phyloP scores from a whole-genome alignment of 2,329 filamentous ascomycete genomes.

The Amphichorda felina region DNA sequence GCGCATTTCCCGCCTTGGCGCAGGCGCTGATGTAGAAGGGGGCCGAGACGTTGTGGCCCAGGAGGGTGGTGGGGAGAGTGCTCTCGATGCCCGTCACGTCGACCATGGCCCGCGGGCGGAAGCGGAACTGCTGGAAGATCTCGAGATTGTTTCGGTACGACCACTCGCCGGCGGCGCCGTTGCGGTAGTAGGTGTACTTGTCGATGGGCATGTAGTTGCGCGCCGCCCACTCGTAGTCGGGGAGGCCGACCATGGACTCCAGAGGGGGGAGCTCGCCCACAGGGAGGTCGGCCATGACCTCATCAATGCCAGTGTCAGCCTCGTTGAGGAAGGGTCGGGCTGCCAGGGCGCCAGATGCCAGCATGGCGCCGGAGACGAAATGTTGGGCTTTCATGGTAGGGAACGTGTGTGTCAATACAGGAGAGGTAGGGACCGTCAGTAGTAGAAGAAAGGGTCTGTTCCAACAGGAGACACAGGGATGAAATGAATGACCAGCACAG shows the following conservation, averaged over 20 bases:
- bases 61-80: slow-evolving; percentile 31
- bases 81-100: slow-evolving; percentile 32
- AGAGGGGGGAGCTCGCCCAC: slow-evolving; percentile 27
- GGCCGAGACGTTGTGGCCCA: slow-evolving; percentile 39
- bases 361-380: slow-evolving; percentile 11
- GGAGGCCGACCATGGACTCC: slow-evolving; percentile 31
- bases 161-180: slow-evolving; percentile 43
- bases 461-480: too few relatives aligned
- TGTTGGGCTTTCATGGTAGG: too few relatives aligned
- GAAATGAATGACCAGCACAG: too few relatives aligned
- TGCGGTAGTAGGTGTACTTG: slow-evolving; percentile 45
- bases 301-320: slow-evolving; percentile 32
- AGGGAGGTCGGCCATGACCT: slow-evolving; percentile 19
- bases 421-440: too few relatives aligned
- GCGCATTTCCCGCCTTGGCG: slow-evolving; percentile 29
- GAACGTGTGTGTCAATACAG: too few relatives aligned
- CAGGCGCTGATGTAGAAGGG: slow-evolving; percentile 44
- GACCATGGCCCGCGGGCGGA: slow-evolving; percentile 35
- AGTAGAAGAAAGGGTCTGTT: too few relatives aligned
- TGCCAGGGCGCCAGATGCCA: slow-evolving; percentile 23
- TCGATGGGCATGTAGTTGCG: slow-evolving; percentile 30
- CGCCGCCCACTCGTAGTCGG: slow-evolving; percentile 42
- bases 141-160: slow-evolving; percentile 46
- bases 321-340: slow-evolving; percentile 31
- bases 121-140: slow-evolving; percentile 33